Percentiles rank a stretch among this genome's conserved stretches.
Evolutionary conservation across 2,329 filamentous ascomycete species (phyloP).

Genomic region (Colletotrichum melonis): DNA sequence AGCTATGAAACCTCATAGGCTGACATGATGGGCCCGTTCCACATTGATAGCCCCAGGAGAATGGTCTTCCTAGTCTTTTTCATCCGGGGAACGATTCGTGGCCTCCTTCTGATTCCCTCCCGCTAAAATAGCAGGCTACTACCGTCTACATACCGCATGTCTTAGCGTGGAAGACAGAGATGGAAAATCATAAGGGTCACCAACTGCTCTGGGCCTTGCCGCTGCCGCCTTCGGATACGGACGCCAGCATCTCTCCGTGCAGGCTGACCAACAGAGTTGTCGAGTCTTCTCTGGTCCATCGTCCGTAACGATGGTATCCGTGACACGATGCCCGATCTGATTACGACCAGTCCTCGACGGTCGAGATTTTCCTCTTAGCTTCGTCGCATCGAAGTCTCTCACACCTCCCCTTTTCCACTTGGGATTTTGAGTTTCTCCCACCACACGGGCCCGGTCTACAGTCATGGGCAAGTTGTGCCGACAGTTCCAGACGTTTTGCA

Average conservation of each 20-base stretch:
- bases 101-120: neutral
- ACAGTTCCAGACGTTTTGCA: constrained; percentile 8
- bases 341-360: neutral
- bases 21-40: neutral
- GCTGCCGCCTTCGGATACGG: constrained; percentile 8
- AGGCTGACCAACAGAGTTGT: neutral
- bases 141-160: neutral
- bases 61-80: neutral
- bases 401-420: neutral
- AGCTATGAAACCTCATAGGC: no score
- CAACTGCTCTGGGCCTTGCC: neutral
- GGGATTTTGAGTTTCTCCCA: constrained; percentile 7
- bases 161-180: constrained; percentile 3
- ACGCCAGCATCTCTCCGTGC: neutral
- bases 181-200: neutral
- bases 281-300: neutral
- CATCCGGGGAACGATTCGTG: neutral
- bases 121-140: neutral
- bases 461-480: constrained; percentile 26
- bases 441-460: constrained; percentile 9
- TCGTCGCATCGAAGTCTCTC: neutral
- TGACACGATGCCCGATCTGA: neutral
- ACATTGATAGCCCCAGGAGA: neutral
- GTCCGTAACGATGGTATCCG: neutral
- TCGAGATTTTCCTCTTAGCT: neutral